Base-by-base conservation (phyloP, 2,329 filamentous ascomycete genomes). In the Sporothrix schenckii region DNA sequence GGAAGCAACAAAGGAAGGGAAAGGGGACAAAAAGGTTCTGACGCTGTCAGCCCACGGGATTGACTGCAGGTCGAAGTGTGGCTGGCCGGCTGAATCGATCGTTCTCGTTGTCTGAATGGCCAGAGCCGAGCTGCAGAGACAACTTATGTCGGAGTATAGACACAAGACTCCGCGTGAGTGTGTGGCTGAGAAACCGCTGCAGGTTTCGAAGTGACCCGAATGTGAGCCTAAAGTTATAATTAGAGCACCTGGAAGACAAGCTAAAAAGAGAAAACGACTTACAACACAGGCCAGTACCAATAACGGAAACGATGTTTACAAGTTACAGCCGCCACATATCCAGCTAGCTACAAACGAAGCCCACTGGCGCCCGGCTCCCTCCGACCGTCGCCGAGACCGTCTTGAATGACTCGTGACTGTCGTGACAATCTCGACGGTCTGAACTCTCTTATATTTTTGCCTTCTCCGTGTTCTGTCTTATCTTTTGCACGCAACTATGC, bases 321-420 rank as follows among this genome's bases (percentile, higher is more conserved):
- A 61, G 13, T 47, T 47, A 63, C 34, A 65, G 14, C 60, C 13
- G 60, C 44, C 60, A 65, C 39, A 65, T 2, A 65, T 19, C 60
- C 41, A 65, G 60, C 39, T 24, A 65, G 30, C 34, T 30, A 39
- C 41, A 65, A 21, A 65, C 60, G 41, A 65, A 65, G 27, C 56
- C 16, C 13, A 52, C 50, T 66, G 47, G 61, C 63, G 61, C 61
- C 61, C 61, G 61, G 61, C 41, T 65, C 24, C 61, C 61, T 65
- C 61, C 61, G 44, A 65, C 10, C 34, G n/a, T 34, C 58, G 41
- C 7, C 4, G 9, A 4, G 19, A 9, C 30, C 9, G 16, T 58
- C 54, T 50, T 10, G 19, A 58, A 16, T n/a, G 16, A 11, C 39
- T 19, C 11, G 39, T 24, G n/a, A 47, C 39, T 6, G 41, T 63